Conservation (phyloP, 805 yeast species). For the Candida anglica region DNA sequence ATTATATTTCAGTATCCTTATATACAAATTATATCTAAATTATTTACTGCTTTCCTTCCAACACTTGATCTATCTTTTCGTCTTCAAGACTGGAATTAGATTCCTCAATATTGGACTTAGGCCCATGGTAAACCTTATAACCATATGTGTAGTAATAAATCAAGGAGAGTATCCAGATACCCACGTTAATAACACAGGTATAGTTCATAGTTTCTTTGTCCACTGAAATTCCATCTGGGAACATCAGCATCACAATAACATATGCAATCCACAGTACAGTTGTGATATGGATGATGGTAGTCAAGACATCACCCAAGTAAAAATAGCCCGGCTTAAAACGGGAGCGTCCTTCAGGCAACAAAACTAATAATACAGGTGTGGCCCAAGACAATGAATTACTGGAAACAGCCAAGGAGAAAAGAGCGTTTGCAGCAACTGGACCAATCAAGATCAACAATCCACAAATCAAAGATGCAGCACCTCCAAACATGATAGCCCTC, state of each 20-base stretch:
- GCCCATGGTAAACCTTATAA: conserved; percentile 24
- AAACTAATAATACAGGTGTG: conserved; percentile 28
- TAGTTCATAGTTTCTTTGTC: too few relatives aligned
- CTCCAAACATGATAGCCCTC: conserved; percentile 27
- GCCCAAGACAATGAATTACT: conserved; percentile 42
- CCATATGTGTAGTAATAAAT: conserved; percentile 22
- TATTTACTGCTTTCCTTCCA: too few relatives aligned
- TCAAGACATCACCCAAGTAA: conserved; percentile 44
- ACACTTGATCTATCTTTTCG: background rate
- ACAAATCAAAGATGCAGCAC: conserved; percentile 27
- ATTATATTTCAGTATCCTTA: too few relatives aligned
- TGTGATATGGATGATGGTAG: conserved; percentile 39
- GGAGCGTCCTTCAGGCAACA: conserved; percentile 10
- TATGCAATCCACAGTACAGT: conserved; percentile 32
- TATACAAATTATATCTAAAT: too few relatives aligned
- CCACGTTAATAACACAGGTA: too few relatives aligned
- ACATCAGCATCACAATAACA: conserved; percentile 22
- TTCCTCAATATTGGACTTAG: conserved; percentile 19
- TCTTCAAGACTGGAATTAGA: background rate
- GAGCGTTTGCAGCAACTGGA: conserved; percentile 39
- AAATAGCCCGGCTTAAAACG: conserved; percentile 59
- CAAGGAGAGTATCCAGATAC: conserved; percentile 25
- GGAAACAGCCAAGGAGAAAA: conserved; percentile 39
- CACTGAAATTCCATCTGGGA: conserved; percentile 11
- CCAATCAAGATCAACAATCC: conserved; percentile 40